These are phyloP conservation scores for Tranzscheliella williamsii DNA, from an alignment of 1,284 basidiomycete genomes.

Conservation along the genomic window DNA sequence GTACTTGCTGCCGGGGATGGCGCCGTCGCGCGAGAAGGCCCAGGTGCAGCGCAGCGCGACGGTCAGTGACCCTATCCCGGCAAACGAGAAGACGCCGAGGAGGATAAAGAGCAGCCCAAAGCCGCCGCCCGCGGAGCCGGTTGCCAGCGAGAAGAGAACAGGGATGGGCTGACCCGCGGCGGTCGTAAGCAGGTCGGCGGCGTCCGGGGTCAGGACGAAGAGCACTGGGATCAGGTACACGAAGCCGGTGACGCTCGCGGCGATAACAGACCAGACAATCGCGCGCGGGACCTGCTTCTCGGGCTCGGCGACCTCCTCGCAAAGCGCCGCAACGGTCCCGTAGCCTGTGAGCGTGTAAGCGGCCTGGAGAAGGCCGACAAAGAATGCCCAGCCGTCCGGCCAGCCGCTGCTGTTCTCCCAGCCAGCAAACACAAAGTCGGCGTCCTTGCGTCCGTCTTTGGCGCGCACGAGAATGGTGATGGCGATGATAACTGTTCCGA, in stretches of 20 bases:
- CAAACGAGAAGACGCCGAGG: slow-evolving; percentile 64
- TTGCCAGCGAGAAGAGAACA: slow-evolving; percentile 63
- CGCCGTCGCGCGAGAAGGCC: slow-evolving; percentile 64
- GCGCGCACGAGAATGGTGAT: slow-evolving; percentile 63
- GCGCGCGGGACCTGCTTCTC: slow-evolving; percentile 48
- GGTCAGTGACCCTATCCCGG: slow-evolving; percentile 63
- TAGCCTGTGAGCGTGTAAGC: slow-evolving; percentile 60
- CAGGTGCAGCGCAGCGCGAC: slow-evolving; percentile 63
- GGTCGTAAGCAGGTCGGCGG: slow-evolving; percentile 60
- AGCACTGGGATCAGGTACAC: slow-evolving; percentile 64
- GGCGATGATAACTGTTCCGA: slow-evolving; percentile 63
- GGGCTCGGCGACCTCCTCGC: slow-evolving; percentile 61
- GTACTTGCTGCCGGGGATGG: slow-evolving; percentile 61
- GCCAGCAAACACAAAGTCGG: slow-evolving; percentile 60
- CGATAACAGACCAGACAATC: slow-evolving; percentile 61
- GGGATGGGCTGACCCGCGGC: slow-evolving; percentile 64
- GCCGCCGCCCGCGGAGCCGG: slow-evolving; percentile 62
- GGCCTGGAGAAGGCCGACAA: slow-evolving; percentile 62
- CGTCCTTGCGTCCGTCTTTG: slow-evolving; percentile 60
- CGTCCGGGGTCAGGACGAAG: slow-evolving; percentile 63
- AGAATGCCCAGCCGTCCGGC: slow-evolving; percentile 60
- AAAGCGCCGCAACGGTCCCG: slow-evolving; percentile 61
- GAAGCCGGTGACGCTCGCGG: slow-evolving; percentile 63
- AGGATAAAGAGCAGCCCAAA: slow-evolving; percentile 64
- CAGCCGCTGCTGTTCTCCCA: slow-evolving; percentile 61